A percentile compares a stretch with the other conserved stretches of the same genome.
Conservation (phyloP, 23 red algal genomes). For the Gracilaria domingensis region DNA sequence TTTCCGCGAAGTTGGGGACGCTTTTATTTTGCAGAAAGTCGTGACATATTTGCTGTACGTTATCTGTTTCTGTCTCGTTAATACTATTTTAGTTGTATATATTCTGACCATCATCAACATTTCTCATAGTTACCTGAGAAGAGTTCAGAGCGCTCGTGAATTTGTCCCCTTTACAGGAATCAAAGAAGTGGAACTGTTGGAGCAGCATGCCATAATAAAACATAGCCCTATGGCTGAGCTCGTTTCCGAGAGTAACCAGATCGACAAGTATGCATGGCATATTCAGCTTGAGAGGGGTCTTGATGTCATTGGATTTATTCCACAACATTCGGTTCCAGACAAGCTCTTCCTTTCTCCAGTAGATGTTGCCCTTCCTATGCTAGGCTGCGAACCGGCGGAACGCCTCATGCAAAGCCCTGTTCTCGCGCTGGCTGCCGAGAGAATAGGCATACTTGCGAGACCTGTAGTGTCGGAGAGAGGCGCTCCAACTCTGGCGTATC, state of each 20-base stretch:
- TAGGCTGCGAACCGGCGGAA: not conserved
- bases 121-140: too few relatives aligned
- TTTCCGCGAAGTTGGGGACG: too few relatives aligned
- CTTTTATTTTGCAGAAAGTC: too few relatives aligned
- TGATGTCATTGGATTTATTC: slow-evolving; percentile 60
- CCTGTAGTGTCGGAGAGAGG: slow-evolving; percentile 26
- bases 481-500: slow-evolving; percentile 32
- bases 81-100: too few relatives aligned
- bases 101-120: too few relatives aligned
- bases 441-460: slow-evolving; percentile 53
- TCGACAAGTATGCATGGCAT: slow-evolving; percentile 51
- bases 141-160: too few relatives aligned
- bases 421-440: slow-evolving; percentile 52
- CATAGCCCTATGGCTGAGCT: slow-evolving; percentile 64
- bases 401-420: slow-evolving; percentile 46
- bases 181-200: too few relatives aligned
- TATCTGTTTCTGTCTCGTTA: too few relatives aligned
- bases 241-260: slow-evolving; percentile 41
- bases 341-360: slow-evolving; percentile 42
- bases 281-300: slow-evolving; percentile 45
- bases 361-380: slow-evolving; percentile 59
- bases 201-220: slow-evolving; percentile 9
- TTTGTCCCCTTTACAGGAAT: too few relatives aligned
- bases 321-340: slow-evolving; percentile 23
- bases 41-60: too few relatives aligned